Conservation (phyloP, 192 early-diverging fungal genomes). For the Coemansia sp. region DNA sequence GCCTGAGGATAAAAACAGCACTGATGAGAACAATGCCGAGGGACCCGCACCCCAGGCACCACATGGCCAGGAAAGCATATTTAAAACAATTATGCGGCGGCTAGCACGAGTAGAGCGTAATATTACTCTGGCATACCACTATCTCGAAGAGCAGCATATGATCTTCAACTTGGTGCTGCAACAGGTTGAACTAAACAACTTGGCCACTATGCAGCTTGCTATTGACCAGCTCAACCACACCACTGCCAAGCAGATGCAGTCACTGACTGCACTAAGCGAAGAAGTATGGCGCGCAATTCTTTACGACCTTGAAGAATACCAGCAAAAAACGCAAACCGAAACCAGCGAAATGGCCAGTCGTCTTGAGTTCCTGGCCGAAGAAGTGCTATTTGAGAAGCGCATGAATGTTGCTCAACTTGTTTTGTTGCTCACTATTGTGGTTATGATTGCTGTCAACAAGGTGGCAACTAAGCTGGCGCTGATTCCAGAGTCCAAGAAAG, state of each 20-base stretch:
- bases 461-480: slow-evolving; percentile 49
- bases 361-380: slow-evolving; percentile 51
- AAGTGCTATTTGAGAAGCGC: slow-evolving; percentile 58
- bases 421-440: slow-evolving; percentile 45
- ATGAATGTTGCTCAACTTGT: slow-evolving; percentile 57
- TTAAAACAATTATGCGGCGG: slow-evolving; percentile 89
- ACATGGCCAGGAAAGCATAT: slow-evolving; percentile 76
- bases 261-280: slow-evolving; percentile 57
- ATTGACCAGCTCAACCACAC: slow-evolving; percentile 69
- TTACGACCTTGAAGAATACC: slow-evolving; percentile 54
- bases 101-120: slow-evolving; percentile 77
- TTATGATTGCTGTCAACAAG: slow-evolving; percentile 50
- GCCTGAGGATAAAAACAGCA: neutral
- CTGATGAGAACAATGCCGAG: neutral
- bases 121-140: slow-evolving; percentile 69
- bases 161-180: slow-evolving; percentile 66
- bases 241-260: slow-evolving; percentile 63
- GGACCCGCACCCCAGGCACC: slow-evolving; percentile 3
- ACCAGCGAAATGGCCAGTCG: slow-evolving; percentile 32
- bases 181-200: slow-evolving; percentile 61
- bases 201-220: slow-evolving; percentile 63
- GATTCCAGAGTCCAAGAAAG: slow-evolving; percentile 56
- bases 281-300: slow-evolving; percentile 57
- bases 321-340: slow-evolving; percentile 46
- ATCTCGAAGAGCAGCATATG: slow-evolving; percentile 76